phyloP scores from a whole-genome alignment of 495 filamentous ascomycete species.

The Penicillium psychrofluorescens region DNA sequence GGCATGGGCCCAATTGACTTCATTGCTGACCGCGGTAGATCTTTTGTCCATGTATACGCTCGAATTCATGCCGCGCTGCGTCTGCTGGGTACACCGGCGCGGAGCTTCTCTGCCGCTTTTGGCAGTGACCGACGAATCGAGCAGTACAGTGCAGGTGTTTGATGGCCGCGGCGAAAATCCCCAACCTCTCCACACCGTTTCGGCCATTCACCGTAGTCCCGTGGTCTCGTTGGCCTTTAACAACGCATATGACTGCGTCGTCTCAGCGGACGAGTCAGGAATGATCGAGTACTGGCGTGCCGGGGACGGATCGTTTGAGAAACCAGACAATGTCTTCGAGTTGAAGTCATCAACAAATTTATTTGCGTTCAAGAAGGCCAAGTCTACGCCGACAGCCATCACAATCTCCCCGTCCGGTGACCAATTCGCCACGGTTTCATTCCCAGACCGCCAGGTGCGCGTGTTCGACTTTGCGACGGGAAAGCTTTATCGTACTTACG shows the following conservation, averaged over 20 bases:
- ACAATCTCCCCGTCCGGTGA: constrained; percentile 78
- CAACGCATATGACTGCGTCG: constrained; percentile 76
- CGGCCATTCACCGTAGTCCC: constrained; percentile 65
- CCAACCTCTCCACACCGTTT: constrained; percentile 65
- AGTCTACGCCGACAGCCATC: constrained; percentile 76
- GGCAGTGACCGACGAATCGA: constrained; percentile 77
- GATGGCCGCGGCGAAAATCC: constrained; percentile 82
- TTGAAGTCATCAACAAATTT: constrained; percentile 88
- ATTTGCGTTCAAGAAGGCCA: constrained; percentile 95
- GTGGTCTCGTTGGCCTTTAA: constrained; percentile 86
- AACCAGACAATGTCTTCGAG: constrained; percentile 84
- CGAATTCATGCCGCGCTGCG: constrained; percentile 63
- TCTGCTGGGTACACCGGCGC: constrained; percentile 90
- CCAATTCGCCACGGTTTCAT: constrained; percentile 83
- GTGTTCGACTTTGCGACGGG: constrained; percentile 87
- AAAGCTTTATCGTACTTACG: constrained; percentile 86
- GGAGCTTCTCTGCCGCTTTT: constrained; percentile 82
- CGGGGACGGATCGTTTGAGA: constrained; percentile 65
- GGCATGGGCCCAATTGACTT: neutral
- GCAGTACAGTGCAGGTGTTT: constrained; percentile 67
- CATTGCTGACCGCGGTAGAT: constrained; percentile 43
- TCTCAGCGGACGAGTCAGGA: constrained; percentile 82
- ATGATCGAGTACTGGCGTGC: constrained; percentile 98
- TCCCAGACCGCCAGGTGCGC: constrained; percentile 87
- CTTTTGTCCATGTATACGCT: constrained; percentile 72